phyloP scores from a whole-genome alignment of 2,329 filamentous ascomycete genomes.

The Alternaria sp. region DNA sequence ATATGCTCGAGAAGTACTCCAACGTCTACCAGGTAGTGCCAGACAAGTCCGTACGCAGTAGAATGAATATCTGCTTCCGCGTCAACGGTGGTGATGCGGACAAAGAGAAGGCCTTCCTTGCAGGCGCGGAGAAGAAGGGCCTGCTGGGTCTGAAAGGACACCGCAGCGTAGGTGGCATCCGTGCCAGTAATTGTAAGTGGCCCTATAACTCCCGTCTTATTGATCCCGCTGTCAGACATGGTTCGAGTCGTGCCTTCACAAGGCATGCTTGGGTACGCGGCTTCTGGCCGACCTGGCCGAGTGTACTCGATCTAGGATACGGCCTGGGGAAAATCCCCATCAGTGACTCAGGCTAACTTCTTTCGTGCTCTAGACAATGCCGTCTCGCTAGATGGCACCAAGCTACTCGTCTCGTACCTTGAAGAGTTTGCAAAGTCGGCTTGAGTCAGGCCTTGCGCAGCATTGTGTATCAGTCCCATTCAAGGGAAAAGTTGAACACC shows the following conservation, averaged over 20 bases:
- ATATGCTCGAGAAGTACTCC: slow-evolving; percentile 73
- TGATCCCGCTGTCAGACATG: slow-evolving; percentile 7
- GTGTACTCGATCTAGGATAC: slow-evolving; percentile 4
- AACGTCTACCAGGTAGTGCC: slow-evolving; percentile 80
- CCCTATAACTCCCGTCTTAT: slow-evolving; percentile 10
- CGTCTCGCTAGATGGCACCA: slow-evolving; percentile 69
- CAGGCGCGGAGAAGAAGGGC: slow-evolving; percentile 70
- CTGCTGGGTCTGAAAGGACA: slow-evolving; percentile 88
- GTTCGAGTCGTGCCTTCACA: slow-evolving; percentile 1
- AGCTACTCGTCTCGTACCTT: slow-evolving; percentile 72
- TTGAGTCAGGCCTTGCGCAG: slow-evolving; percentile 24
- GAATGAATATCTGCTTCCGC: slow-evolving; percentile 96
- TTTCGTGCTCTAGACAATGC: slow-evolving; percentile 68
- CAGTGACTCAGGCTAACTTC: slow-evolving; percentile 19
- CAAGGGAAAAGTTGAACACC: background rate
- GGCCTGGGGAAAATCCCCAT: slow-evolving; percentile 1
- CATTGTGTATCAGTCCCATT: background rate
- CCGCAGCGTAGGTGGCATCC: slow-evolving; percentile 82
- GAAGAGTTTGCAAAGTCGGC: slow-evolving; percentile 60
- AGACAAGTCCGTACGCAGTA: slow-evolving; percentile 74
- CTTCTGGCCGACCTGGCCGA: slow-evolving; percentile 1
- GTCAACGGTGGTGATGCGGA: slow-evolving; percentile 69
- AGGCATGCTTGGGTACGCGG: slow-evolving; percentile 21
- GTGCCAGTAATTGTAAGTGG: slow-evolving; percentile 74
- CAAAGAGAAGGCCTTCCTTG: slow-evolving; percentile 80